These are phyloP conservation scores for Schizothecium vesticola DNA, from an alignment of 495 filamentous ascomycete species.

Conservation along the genomic window DNA sequence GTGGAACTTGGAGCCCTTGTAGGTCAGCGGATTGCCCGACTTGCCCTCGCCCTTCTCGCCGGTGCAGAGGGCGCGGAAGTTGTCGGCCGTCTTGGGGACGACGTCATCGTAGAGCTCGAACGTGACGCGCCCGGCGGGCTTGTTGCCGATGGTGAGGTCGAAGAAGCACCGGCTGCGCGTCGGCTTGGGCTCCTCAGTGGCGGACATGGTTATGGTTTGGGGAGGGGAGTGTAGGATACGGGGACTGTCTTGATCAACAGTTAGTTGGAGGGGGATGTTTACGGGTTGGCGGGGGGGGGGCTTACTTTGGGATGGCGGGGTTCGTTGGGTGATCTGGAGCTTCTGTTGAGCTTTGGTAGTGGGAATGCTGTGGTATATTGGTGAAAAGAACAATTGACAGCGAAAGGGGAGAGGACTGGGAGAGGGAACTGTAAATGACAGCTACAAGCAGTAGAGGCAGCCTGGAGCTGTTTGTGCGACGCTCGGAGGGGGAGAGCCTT, in stretches of 20 bases:
- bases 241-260: not conserved
- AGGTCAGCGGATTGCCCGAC: conserved; percentile 79
- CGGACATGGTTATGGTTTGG: conserved; percentile 25
- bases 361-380: not conserved
- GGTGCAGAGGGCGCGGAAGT: conserved; percentile 97
- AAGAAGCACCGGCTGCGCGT: conserved; percentile 75
- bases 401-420: not conserved
- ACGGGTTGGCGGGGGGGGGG: not conserved
- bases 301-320: not conserved
- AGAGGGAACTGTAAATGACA: not conserved
- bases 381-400: not conserved
- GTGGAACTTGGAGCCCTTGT: conserved; percentile 90
- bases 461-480: not conserved
- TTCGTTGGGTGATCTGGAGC: not conserved
- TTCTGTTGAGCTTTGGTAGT: not conserved
- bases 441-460: not conserved
- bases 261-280: not conserved
- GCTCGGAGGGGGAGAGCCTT: conserved; percentile 18
- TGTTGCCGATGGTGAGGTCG: conserved; percentile 74
- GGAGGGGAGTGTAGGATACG: not conserved
- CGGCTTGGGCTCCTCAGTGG: conserved; percentile 34
- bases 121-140: conserved; percentile 64
- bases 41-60: conserved; percentile 79
- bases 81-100: conserved; percentile 90
- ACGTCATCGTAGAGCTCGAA: conserved; percentile 88